Evolutionary conservation across 106 monocot genomes (phyloP), one percentile per base, ranked within the genome.

Genomic region (Apostasia shenzhenica): DNA sequence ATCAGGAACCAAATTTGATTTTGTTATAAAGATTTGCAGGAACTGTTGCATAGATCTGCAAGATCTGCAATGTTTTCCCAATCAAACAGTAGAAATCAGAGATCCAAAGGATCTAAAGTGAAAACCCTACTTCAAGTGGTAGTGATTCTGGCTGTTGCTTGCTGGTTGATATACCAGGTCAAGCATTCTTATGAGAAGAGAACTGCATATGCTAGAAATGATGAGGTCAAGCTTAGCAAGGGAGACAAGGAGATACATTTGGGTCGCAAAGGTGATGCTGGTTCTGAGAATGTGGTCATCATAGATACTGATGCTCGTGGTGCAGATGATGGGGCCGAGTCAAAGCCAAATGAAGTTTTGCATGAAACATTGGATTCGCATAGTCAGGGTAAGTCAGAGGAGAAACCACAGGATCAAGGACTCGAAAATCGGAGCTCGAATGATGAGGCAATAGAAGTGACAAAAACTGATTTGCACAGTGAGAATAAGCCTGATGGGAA

Each of bases 201-300:
- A 48, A 48, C 1, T 7, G 65, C 46, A 65, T 65, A 6, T 9
- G 48, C 26, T 46, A n/a, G 46, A 37, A 65, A 65, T 14, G 6
- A 65, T 65, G 65, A 65, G 26, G 14, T 4, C 46, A 65, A 65
- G 48, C 48, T 48, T 44, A 65, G 65, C 65, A 48, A 65, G 6
- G 48, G 26, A 8, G 65, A 6, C 2, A 48, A 65, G 48, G 65
- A 65, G 48, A 37, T 65, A 13, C 14, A 13, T 65, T 47, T 65
- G 26, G 65, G 65, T 2, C 47, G 65, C 7, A 65, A 65, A 48
- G 65, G 65, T 37, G 65, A 65, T 48, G 65, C 65, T 48, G 65
- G 65, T 48, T 65, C 65, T 48, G 65, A 65, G 42, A 65, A 65
- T 48, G 65, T 65, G 14, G 26, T 65, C 47, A 65, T 65, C 14